Percentiles rank a stretch among this genome's conserved stretches.
phyloP scores from a whole-genome alignment of 257 asterid genomes.

The Ligustrum vulgare region DNA sequence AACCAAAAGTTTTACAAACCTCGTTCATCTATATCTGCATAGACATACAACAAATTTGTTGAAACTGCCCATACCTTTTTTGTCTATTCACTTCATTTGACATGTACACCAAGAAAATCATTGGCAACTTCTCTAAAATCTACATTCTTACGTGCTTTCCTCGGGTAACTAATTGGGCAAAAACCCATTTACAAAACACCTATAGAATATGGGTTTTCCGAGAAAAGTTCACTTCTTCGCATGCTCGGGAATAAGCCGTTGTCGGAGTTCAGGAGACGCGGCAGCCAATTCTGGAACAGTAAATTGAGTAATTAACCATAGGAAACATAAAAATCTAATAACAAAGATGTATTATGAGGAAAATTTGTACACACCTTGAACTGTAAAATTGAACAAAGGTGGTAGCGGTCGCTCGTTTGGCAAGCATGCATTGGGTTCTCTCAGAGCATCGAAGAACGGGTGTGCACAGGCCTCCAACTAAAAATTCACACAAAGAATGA shows the following conservation, averaged over 20 bases:
- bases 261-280: slow-evolving; percentile 39
- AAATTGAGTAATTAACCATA: background rate
- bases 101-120: background rate
- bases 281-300: slow-evolving; percentile 44
- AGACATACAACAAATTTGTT: slow-evolving; percentile 16
- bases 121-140: background rate
- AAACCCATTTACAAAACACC: slow-evolving; percentile 35
- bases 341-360: background rate
- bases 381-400: slow-evolving; percentile 73
- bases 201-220: background rate
- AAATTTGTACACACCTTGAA: slow-evolving; percentile 52
- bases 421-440: slow-evolving; percentile 63
- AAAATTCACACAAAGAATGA: slow-evolving; percentile 13
- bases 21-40: slow-evolving; percentile 18
- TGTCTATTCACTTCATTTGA: background rate
- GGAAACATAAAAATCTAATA: background rate
- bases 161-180: slow-evolving; percentile 20
- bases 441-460: slow-evolving; percentile 73
- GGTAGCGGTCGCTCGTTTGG: slow-evolving; percentile 77
- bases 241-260: slow-evolving; percentile 42
- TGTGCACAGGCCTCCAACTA: slow-evolving; percentile 97
- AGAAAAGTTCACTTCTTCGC: slow-evolving; percentile 25
- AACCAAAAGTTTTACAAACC: background rate
- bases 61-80: background rate
- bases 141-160: background rate